These are phyloP conservation scores for Penicillium sp. DNA, from an alignment of 2,329 filamentous ascomycete genomes.

Conservation along the genomic window DNA sequence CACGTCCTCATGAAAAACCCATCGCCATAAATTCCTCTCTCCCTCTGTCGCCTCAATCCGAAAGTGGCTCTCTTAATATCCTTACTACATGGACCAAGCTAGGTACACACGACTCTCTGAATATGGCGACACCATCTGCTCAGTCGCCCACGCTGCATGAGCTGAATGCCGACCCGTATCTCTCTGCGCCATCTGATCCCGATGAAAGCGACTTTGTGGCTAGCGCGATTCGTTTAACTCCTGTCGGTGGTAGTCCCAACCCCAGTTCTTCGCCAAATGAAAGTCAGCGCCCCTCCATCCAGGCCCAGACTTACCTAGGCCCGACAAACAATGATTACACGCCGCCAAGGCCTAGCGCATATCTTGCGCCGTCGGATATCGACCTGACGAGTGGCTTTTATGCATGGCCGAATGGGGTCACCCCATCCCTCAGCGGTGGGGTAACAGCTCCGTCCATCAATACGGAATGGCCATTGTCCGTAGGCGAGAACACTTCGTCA, in stretches of 20 bases:
- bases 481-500: slow-evolving; percentile 23
- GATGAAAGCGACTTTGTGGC: slow-evolving; percentile 37
- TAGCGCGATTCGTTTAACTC: slow-evolving; percentile 31
- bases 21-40: neutral
- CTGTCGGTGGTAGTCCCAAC: slow-evolving; percentile 19
- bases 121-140: slow-evolving; percentile 22
- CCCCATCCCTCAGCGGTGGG: slow-evolving; percentile 11
- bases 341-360: slow-evolving; percentile 7
- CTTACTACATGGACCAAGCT: slow-evolving; percentile 11
- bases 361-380: slow-evolving; percentile 17
- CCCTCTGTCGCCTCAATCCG: slow-evolving; percentile 17
- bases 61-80: slow-evolving; percentile 8
- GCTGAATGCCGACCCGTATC: slow-evolving; percentile 36
- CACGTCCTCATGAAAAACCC: slow-evolving; percentile 9
- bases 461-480: slow-evolving; percentile 15
- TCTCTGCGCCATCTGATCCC: slow-evolving; percentile 35
- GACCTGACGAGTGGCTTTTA: slow-evolving; percentile 10
- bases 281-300: slow-evolving; percentile 13
- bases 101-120: slow-evolving; percentile 4
- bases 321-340: slow-evolving; percentile 8
- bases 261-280: slow-evolving; percentile 17
- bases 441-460: slow-evolving; percentile 4
- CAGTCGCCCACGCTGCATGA: slow-evolving; percentile 29
- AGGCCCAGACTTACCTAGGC: slow-evolving; percentile 8
- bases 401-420: slow-evolving; percentile 9